These are phyloP conservation scores for Rhytidiadelphus loreus DNA, from an alignment of 225 moss, liverwort and hornwort genomes.

Conservation along the genomic window DNA sequence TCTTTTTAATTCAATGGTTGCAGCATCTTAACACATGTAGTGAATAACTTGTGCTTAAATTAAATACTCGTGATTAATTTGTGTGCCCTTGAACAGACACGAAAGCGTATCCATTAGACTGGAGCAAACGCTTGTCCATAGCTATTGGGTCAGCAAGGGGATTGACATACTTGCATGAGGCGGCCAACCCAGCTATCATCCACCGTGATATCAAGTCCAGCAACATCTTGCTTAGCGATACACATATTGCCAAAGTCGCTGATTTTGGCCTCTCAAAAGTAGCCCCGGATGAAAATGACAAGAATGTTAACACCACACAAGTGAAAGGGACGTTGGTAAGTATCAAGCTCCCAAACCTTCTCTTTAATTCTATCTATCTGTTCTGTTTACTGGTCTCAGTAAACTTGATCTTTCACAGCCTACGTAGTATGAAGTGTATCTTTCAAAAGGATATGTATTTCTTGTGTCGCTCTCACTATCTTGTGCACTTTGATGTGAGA, in stretches of 20 bases:
- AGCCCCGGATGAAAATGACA: constrained; percentile 52
- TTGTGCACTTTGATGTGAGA: neutral
- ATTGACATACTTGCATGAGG: constrained; percentile 61
- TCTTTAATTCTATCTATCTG: too few species aligned
- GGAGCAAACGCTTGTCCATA: constrained; percentile 57
- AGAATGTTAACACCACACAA: constrained; percentile 13
- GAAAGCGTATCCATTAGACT: constrained; percentile 33
- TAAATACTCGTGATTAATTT: neutral
- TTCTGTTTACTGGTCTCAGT: neutral
- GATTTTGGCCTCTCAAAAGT: constrained; percentile 84
- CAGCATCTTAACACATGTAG: neutral
- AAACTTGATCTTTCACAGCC: neutral
- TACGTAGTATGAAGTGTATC: neutral
- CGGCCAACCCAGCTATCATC: constrained; percentile 61
- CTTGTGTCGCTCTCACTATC: neutral
- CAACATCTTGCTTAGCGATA: constrained; percentile 63
- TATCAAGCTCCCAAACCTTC: neutral
- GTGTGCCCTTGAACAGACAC: neutral
- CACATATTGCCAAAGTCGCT: constrained; percentile 64
- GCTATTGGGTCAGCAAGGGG: constrained; percentile 67
- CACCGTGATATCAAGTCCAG: constrained; percentile 74
- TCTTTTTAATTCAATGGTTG: neutral
- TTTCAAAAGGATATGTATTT: neutral
- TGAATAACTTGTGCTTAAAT: neutral
- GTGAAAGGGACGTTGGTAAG: constrained; percentile 86